A percentile compares a stretch with the other conserved stretches of the same genome.
Conservation (phyloP, 164 flowering plant species). For the Nelumbo lutea region DNA sequence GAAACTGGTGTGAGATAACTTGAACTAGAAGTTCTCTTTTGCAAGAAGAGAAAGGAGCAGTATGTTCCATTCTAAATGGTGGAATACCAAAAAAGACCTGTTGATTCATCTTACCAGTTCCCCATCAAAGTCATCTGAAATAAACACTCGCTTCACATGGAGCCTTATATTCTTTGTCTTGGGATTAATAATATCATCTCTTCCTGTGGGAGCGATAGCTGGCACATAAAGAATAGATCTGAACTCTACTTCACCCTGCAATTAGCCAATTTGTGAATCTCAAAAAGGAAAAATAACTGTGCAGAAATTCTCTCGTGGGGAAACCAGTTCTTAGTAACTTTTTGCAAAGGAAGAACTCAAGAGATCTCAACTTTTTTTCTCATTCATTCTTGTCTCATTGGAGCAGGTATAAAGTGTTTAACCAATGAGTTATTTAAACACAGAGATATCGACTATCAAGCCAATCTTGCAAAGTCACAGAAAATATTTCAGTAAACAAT, state of each 20-base stretch:
- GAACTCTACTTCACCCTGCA: conserved; percentile 98
- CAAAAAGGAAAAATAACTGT: neutral
- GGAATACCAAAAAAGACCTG: neutral
- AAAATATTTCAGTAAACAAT: too few relatives aligned
- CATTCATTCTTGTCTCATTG: too few relatives aligned
- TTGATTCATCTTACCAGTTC: conserved; percentile 60
- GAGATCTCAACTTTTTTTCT: neutral
- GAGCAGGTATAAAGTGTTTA: too few relatives aligned
- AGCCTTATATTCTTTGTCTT: conserved; percentile 97
- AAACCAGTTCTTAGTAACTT: neutral
- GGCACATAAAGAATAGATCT: conserved; percentile 91
- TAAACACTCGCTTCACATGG: conserved; percentile 87
- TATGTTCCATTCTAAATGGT: neutral
- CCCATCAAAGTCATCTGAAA: conserved; percentile 96
- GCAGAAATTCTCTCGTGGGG: neutral
- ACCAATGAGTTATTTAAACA: too few relatives aligned
- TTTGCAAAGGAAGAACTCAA: neutral
- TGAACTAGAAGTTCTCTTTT: neutral
- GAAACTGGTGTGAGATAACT: conserved; percentile 4
- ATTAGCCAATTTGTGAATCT: conserved; percentile 6
- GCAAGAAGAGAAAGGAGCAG: neutral
- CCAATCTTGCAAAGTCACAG: too few relatives aligned
- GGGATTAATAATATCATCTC: conserved; percentile 66
- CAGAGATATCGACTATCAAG: too few relatives aligned
- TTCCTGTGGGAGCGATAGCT: conserved; percentile 55